phyloP scores from a whole-genome alignment of 1,139 yeast genomes.

The Diutina mesorugosa region DNA sequence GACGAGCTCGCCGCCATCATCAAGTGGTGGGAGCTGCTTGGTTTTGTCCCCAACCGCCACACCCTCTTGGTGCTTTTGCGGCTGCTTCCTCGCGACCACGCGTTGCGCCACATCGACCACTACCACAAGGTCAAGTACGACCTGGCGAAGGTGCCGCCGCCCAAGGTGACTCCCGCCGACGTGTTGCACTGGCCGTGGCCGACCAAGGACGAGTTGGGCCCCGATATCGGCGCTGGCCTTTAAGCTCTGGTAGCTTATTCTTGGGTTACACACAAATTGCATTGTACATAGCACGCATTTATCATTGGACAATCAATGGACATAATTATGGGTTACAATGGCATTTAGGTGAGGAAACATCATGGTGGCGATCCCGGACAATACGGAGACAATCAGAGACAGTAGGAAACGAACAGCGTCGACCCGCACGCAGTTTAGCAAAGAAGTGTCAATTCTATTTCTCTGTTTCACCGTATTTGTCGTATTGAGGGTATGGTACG shows the following conservation, averaged over 20 bases:
- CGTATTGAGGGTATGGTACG: too few species aligned
- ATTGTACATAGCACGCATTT: neutral
- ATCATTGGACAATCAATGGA: too few species aligned
- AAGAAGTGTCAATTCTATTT: neutral
- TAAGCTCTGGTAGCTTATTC: neutral
- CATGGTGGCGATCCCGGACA: too few species aligned
- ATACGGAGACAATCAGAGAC: too few species aligned
- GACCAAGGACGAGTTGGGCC: neutral
- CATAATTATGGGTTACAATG: too few species aligned
- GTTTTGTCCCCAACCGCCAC: constrained; percentile 28
- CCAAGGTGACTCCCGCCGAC: neutral
- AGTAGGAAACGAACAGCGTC: too few species aligned
- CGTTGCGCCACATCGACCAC: constrained; percentile 27
- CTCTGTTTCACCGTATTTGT: neutral
- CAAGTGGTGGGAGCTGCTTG: constrained; percentile 45
- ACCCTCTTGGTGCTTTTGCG: constrained; percentile 24
- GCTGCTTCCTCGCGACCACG: constrained; percentile 28
- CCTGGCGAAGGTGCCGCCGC: neutral
- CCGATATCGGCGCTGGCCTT: neutral
- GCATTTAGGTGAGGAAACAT: too few species aligned
- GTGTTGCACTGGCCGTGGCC: constrained; percentile 3
- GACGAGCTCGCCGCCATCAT: constrained; percentile 40
- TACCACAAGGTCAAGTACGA: constrained; percentile 8
- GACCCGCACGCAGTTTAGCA: neutral
- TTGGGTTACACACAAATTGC: neutral